phyloP scores from a whole-genome alignment of 2,329 filamentous ascomycete species.

The Pyricularia sp. region DNA sequence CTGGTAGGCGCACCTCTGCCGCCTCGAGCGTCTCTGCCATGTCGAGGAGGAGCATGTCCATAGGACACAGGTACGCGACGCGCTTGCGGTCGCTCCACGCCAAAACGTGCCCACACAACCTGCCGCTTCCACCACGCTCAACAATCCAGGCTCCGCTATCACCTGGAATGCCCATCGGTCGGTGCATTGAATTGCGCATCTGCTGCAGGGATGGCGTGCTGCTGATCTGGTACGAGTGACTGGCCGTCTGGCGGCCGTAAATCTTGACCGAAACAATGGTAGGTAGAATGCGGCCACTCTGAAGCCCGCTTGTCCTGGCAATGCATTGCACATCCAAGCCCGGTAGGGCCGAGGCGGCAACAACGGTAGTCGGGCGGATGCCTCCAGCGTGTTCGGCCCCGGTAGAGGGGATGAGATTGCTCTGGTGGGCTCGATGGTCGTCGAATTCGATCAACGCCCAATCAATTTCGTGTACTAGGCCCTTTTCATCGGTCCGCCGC shows the following conservation, averaged over 20 bases:
- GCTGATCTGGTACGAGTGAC: constrained; percentile 52
- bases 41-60: constrained; percentile 80
- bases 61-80: constrained; percentile 85
- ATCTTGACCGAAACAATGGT: constrained; percentile 78
- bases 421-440: constrained; percentile 21
- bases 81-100: constrained; percentile 73
- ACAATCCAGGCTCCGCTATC: constrained; percentile 92
- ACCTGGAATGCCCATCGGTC: constrained; percentile 57
- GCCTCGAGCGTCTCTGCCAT: constrained; percentile 70
- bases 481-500: constrained; percentile 54
- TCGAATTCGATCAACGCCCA: constrained; percentile 84
- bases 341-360: constrained; percentile 48
- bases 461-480: constrained; percentile 80
- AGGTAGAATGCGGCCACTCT: constrained; percentile 63
- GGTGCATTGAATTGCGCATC: background rate
- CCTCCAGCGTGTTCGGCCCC: constrained; percentile 12
- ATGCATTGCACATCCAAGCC: constrained; percentile 76
- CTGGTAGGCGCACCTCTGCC: constrained; percentile 56
- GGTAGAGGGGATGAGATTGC: constrained; percentile 52
- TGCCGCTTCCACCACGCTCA: constrained; percentile 55
- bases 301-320: constrained; percentile 73
- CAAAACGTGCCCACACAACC: constrained; percentile 78
- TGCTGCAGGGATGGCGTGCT: constrained; percentile 18
- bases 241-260: constrained; percentile 69
- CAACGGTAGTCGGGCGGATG: constrained; percentile 44